Conservation (phyloP, 306 rosid species). For the Ormosia semicastrata region DNA sequence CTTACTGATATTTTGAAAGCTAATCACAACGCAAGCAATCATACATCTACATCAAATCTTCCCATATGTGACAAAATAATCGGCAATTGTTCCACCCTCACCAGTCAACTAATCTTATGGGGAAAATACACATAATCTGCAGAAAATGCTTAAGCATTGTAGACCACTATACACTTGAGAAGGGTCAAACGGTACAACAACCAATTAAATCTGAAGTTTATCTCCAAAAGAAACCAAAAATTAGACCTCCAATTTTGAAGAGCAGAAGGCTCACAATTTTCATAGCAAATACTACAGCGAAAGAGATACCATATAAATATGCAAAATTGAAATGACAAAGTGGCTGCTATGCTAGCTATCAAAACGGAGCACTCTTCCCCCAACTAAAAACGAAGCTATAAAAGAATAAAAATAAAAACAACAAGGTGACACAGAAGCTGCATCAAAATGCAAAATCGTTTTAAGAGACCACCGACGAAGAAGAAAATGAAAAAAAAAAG, state of each 20-base stretch:
- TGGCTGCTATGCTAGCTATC: neutral
- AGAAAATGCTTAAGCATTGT: constrained; percentile 6
- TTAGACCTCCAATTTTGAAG: neutral
- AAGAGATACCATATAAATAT: neutral
- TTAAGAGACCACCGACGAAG: constrained; percentile 23
- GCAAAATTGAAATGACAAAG: neutral
- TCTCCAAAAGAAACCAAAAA: neutral
- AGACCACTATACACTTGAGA: neutral
- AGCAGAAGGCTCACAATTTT: neutral
- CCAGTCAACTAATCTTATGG: neutral
- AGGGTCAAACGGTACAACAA: constrained; percentile 15
- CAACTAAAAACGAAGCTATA: neutral
- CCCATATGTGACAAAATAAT: constrained; percentile 9
- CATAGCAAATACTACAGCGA: neutral
- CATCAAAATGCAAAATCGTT: constrained; percentile 18
- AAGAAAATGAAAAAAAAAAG: neutral
- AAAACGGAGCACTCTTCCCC: neutral
- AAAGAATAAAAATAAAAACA: neutral
- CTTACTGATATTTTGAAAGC: constrained; percentile 2
- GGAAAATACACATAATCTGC: neutral
- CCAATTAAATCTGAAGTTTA: constrained; percentile 28
- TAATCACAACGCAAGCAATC: constrained; percentile 5
- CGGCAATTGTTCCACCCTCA: constrained; percentile 8
- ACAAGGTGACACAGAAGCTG: neutral
- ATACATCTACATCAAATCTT: constrained; percentile 27